Percentiles rank a stretch among this genome's conserved stretches.
Evolutionary conservation across 2,329 filamentous ascomycete genomes (phyloP).

Genomic region (Emergomyces orientalis): DNA sequence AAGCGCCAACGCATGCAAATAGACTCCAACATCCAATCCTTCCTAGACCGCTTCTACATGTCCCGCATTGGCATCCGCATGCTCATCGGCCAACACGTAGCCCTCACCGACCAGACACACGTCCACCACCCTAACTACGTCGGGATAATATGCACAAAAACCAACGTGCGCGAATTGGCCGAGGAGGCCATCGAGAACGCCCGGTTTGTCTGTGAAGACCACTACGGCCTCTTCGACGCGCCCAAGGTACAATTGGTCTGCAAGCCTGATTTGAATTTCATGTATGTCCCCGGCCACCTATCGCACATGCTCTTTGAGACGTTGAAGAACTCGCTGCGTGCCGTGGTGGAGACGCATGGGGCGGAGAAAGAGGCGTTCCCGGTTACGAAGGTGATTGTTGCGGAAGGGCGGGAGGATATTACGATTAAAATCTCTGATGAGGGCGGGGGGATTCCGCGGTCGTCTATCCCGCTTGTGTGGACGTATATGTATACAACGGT

Average conservation of each 20-base stretch:
- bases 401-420: conserved; percentile 96
- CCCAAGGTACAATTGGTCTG: conserved; percentile 95
- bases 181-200: conserved; percentile 98
- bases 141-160: conserved; percentile 98
- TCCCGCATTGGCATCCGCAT: conserved; percentile 97
- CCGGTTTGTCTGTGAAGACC: conserved; percentile 97
- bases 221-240: conserved; percentile 94
- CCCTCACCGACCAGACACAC: conserved; percentile 84
- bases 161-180: conserved; percentile 87
- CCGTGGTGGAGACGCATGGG: conserved; percentile 90
- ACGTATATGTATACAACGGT: conserved; percentile 99
- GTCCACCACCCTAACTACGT: conserved; percentile 88
- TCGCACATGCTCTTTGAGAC: conserved; percentile 99
- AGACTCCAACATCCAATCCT: conserved; percentile 91
- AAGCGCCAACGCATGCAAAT: conserved; percentile 96
- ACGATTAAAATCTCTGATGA: conserved; percentile 98
- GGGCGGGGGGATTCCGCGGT: conserved; percentile 87
- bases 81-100: conserved; percentile 98
- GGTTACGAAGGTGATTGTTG: conserved; percentile 93
- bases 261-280: conserved; percentile 89
- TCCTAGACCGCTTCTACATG: conserved; percentile 99
- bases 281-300: conserved; percentile 98
- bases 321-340: conserved; percentile 93
- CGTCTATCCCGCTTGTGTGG: conserved; percentile 94
- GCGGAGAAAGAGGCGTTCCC: conserved; percentile 94